These are phyloP conservation scores for Colletotrichum caudatum DNA, from an alignment of 2,329 filamentous ascomycete genomes.

Conservation along the genomic window DNA sequence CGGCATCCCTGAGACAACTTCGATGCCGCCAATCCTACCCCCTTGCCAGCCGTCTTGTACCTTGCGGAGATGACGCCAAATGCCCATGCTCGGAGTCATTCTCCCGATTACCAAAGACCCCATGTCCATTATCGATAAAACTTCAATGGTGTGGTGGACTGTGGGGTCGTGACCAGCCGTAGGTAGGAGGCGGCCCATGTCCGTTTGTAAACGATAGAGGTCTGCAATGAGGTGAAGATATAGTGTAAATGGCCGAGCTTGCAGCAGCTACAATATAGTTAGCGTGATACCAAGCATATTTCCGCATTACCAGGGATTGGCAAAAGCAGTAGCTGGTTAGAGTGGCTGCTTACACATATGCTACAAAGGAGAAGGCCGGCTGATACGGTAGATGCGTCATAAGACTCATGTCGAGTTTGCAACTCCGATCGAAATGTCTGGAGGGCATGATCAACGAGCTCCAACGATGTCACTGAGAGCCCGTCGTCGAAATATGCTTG, in stretches of 20 bases:
- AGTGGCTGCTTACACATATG: slow-evolving; percentile 25
- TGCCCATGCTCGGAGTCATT: slow-evolving; percentile 32
- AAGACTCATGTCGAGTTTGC: slow-evolving; percentile 26
- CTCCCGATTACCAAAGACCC: slow-evolving; percentile 37
- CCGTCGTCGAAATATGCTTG: slow-evolving; percentile 39
- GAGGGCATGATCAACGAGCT: slow-evolving; percentile 37
- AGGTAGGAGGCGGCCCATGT: slow-evolving; percentile 14
- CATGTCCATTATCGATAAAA: slow-evolving; percentile 43
- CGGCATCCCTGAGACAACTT: slow-evolving; percentile 48
- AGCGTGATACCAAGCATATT: background rate
- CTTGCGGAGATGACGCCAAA: slow-evolving; percentile 37
- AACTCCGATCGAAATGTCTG: slow-evolving; percentile 40
- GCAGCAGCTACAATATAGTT: slow-evolving; percentile 16
- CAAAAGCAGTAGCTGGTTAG: no score
- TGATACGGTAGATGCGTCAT: slow-evolving; percentile 33
- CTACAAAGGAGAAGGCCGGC: slow-evolving; percentile 39
- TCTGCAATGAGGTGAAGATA: slow-evolving; percentile 40
- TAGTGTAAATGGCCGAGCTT: slow-evolving; percentile 36
- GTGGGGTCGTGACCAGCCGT: slow-evolving; percentile 22
- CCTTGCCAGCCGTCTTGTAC: slow-evolving; percentile 35
- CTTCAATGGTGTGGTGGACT: slow-evolving; percentile 34
- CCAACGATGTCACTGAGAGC: slow-evolving; percentile 38
- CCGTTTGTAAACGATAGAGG: slow-evolving; percentile 31
- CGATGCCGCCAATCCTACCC: slow-evolving; percentile 43
- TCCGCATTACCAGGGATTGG: background rate